phyloP scores from a whole-genome alignment of 1,139 yeast genomes.

The Candida mesenterica region DNA sequence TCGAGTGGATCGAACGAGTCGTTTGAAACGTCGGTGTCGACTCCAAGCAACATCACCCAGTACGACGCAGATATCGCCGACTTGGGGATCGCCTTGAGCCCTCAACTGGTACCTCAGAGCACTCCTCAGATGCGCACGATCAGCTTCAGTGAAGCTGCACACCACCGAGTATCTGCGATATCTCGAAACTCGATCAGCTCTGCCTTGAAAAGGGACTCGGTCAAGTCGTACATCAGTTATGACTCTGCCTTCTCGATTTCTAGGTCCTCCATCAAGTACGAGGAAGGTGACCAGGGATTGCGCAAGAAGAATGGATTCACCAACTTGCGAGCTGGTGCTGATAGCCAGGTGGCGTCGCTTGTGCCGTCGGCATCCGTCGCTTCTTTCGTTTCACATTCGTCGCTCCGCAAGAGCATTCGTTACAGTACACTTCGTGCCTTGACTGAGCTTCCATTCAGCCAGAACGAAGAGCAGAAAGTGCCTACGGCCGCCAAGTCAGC shows the following conservation, averaged over 20 bases:
- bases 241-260: conserved; percentile 52
- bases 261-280: conserved; percentile 21
- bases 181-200: conserved; percentile 30
- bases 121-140: conserved; percentile 20
- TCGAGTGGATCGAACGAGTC: conserved; percentile 19
- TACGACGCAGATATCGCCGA: conserved; percentile 46
- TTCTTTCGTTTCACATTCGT: conserved; percentile 13
- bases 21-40: conserved; percentile 32
- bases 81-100: conserved; percentile 46
- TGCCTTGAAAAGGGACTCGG: conserved; percentile 35
- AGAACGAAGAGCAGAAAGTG: conserved; percentile 15
- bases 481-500: conserved; percentile 14
- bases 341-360: not conserved
- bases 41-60: conserved; percentile 42
- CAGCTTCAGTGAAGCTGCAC: conserved; percentile 24
- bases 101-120: conserved; percentile 27
- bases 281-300: conserved; percentile 20
- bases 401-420: conserved; percentile 32
- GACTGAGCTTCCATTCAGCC: conserved; percentile 42
- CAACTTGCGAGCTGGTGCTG: conserved; percentile 25
- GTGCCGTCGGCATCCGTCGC: not conserved
- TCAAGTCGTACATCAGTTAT: conserved; percentile 52
- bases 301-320: conserved; percentile 39
- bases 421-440: conserved; percentile 41
- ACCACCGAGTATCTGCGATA: conserved; percentile 22